These are phyloP conservation scores for Kuraishia ogatae DNA, from an alignment of 805 yeast genomes.

Conservation along the genomic window DNA sequence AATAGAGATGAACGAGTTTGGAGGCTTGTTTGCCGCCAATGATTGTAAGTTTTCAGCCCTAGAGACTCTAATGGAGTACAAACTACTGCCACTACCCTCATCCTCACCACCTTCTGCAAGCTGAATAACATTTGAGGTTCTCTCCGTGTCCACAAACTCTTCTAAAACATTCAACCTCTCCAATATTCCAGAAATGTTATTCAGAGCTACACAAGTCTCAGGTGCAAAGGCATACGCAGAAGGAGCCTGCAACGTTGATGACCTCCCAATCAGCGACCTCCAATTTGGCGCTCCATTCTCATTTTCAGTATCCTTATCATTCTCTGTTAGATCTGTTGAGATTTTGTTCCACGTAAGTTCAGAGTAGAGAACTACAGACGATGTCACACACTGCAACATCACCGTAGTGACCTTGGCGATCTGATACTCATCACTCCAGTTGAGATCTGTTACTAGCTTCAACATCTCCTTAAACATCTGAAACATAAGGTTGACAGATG, in stretches of 20 bases:
- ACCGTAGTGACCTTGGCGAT: slow-evolving; percentile 48
- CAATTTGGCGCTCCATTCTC: neutral
- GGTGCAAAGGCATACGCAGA: slow-evolving; percentile 51
- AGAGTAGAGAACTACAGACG: slow-evolving; percentile 42
- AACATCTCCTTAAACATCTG: slow-evolving; percentile 51
- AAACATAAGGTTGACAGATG: slow-evolving; percentile 63
- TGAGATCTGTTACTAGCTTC: slow-evolving; percentile 37
- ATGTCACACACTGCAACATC: slow-evolving; percentile 53
- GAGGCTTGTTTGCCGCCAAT: neutral
- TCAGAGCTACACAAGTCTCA: slow-evolving; percentile 68
- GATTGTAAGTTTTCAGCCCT: neutral
- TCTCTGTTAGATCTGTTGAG: neutral
- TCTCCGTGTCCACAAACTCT: slow-evolving; percentile 49
- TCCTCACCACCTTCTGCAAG: slow-evolving; percentile 1
- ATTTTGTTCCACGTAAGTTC: slow-evolving; percentile 5
- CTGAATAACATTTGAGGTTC: slow-evolving; percentile 31
- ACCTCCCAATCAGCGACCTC: slow-evolving; percentile 29
- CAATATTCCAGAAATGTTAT: slow-evolving; percentile 50
- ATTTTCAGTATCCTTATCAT: neutral
- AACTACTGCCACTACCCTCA: neutral
- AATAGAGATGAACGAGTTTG: neutral
- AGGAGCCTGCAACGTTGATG: slow-evolving; percentile 27
- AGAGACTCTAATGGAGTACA: slow-evolving; percentile 1
- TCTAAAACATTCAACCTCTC: slow-evolving; percentile 44
- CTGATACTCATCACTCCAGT: slow-evolving; percentile 57